Evolutionary conservation across 805 yeast genomes (phyloP).

Genomic region (Candida sakaeoensis): DNA sequence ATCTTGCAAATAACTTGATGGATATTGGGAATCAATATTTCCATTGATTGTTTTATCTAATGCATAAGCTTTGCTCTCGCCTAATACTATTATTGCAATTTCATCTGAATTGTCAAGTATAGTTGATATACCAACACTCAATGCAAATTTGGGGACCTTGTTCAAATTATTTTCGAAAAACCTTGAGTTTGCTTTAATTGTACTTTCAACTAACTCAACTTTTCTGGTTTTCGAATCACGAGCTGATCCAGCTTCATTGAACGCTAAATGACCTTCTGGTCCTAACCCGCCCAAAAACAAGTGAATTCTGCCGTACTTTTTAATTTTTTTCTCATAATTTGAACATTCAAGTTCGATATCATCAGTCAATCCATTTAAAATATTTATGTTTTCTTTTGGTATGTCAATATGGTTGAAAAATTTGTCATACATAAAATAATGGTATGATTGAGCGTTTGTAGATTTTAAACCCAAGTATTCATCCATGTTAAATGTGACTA

Average conservation of each 20-base stretch:
- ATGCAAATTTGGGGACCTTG: constrained; percentile 50
- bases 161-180: constrained; percentile 45
- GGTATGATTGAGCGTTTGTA: constrained; percentile 48
- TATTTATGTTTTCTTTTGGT: constrained; percentile 48
- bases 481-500: constrained; percentile 61
- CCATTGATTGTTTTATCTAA: constrained; percentile 44
- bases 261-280: constrained; percentile 59
- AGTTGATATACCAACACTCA: constrained; percentile 56
- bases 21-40: constrained; percentile 36
- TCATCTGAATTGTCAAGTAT: constrained; percentile 53
- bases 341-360: constrained; percentile 46
- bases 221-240: constrained; percentile 44
- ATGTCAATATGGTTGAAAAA: constrained; percentile 55
- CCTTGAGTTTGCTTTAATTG: constrained; percentile 51
- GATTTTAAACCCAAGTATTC: constrained; percentile 52
- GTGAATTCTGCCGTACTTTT: constrained; percentile 46
- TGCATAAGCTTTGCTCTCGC: constrained; percentile 43
- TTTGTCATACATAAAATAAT: constrained; percentile 54
- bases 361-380: constrained; percentile 49
- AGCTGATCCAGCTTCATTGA: constrained; percentile 53
- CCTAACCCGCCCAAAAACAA: constrained; percentile 59
- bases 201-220: constrained; percentile 45
- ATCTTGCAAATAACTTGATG: constrained; percentile 48
- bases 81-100: constrained; percentile 49
- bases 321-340: constrained; percentile 46